phyloP scores from a whole-genome alignment of 257 asterid genomes.

The Penstemon davidsonii region DNA sequence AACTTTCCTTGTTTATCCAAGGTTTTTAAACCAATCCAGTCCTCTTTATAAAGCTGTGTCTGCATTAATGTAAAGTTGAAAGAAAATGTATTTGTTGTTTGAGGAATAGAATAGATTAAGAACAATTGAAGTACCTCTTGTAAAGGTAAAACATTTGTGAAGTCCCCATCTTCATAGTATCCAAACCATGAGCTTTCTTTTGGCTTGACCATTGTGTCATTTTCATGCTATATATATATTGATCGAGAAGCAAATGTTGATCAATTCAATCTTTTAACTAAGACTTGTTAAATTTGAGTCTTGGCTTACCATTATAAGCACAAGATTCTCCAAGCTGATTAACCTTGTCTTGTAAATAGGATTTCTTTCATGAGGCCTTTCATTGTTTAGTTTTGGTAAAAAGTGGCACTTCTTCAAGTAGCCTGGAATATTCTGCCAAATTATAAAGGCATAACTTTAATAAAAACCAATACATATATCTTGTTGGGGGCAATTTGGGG shows the following conservation, averaged over 20 bases:
- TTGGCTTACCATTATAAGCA: slow-evolving; percentile 33
- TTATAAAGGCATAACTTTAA: too few relatives aligned
- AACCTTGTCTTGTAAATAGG: slow-evolving; percentile 29
- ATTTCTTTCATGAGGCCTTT: slow-evolving; percentile 11
- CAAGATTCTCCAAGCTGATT: slow-evolving; percentile 30
- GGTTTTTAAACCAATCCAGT: slow-evolving; percentile 54
- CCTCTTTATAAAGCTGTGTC: slow-evolving; percentile 38
- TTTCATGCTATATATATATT: slow-evolving; percentile 25
- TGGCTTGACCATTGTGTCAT: slow-evolving; percentile 34
- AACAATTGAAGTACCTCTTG: slow-evolving; percentile 25
- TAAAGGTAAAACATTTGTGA: slow-evolving; percentile 25
- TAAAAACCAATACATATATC: background rate
- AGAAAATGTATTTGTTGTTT: background rate
- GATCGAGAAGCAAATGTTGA: background rate
- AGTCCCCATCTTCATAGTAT: slow-evolving; percentile 32
- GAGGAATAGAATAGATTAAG: background rate
- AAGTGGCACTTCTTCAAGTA: slow-evolving; percentile 29
- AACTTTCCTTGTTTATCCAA: slow-evolving; percentile 45
- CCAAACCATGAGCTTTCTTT: slow-evolving; percentile 44
- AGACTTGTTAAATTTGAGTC: background rate
- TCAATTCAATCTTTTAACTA: background rate
- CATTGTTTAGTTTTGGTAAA: slow-evolving; percentile 34
- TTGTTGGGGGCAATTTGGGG: too few relatives aligned
- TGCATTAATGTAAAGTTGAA: too few relatives aligned
- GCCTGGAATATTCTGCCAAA: slow-evolving; percentile 29